Conservation (phyloP, 345 rosid species). For the Syzygium grande region DNA sequence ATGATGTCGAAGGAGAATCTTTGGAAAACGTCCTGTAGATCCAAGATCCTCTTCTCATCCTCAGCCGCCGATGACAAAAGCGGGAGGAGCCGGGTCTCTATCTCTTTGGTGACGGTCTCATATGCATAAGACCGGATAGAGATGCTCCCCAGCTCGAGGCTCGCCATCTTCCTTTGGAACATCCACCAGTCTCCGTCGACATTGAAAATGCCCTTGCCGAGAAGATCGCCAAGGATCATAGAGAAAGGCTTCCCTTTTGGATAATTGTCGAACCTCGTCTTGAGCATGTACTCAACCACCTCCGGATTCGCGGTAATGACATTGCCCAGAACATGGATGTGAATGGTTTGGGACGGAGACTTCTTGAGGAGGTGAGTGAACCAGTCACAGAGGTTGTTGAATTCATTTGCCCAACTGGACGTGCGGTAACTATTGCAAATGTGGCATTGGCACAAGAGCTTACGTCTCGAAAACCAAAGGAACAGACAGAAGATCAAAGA, state of each 20-base stretch:
- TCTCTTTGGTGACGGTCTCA: slow-evolving; percentile 25
- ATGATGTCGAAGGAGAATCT: slow-evolving; percentile 61
- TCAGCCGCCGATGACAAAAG: slow-evolving; percentile 8
- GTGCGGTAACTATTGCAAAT: slow-evolving; percentile 22
- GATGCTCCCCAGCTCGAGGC: slow-evolving; percentile 38
- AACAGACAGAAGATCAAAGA: slow-evolving; percentile 1
- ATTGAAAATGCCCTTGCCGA: slow-evolving; percentile 58
- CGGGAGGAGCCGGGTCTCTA: slow-evolving; percentile 34
- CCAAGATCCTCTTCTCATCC: slow-evolving; percentile 2
- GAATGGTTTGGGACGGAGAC: slow-evolving; percentile 29
- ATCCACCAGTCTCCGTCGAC: slow-evolving; percentile 52
- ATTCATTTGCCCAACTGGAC: slow-evolving; percentile 27
- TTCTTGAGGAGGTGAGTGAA: slow-evolving; percentile 26
- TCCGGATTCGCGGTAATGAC: slow-evolving; percentile 31
- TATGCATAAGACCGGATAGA: slow-evolving; percentile 27
- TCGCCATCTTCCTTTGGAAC: slow-evolving; percentile 50
- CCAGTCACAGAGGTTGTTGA: slow-evolving; percentile 39
- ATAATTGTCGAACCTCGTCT: slow-evolving; percentile 30
- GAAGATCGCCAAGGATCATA: slow-evolving; percentile 29
- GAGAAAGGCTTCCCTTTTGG: slow-evolving; percentile 48
- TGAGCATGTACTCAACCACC: slow-evolving; percentile 38
- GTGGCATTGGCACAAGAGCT: slow-evolving; percentile 24
- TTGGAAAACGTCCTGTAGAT: slow-evolving; percentile 55
- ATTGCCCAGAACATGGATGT: slow-evolving; percentile 24
- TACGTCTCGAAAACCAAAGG: slow-evolving; percentile 6